Evolutionary conservation across 768 basidiomycete species (phyloP), one percentile per base, ranked within the genome.

Genomic region (Amanita pallidorosea): DNA sequence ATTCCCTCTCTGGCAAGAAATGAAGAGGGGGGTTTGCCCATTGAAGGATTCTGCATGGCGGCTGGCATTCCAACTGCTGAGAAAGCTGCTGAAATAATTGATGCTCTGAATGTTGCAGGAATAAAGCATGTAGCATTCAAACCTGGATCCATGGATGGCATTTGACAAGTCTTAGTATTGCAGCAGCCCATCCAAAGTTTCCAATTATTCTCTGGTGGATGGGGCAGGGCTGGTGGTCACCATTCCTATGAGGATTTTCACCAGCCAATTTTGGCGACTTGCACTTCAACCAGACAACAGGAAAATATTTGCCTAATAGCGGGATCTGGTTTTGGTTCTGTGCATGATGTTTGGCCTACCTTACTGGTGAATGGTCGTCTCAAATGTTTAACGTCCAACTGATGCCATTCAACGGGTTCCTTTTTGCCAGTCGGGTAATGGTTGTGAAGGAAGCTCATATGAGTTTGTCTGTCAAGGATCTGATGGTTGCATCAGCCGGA

Each of bases 181-280:
- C 95, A 25, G 78, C 86, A 34, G 77, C 91, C 48, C 93, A 97
- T 66, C 86, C 95, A 29, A 84, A 91, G 69, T 98, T 90, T 76
- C 95, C 96, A 7, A 83, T 99, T 67, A 94, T 99, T 67, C 72
- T 97, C 55, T 96, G 97, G 63, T 98, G 96, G 96, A 99, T 95
- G 45, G 96, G 96, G 96, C 33, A 91, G 96, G 57, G 96, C 94
- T 17, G 96, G 96, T 55, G 96, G 96, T 45, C 96, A 99, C 60
- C 96, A 98, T 70, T 94, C 90, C 2, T 98, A 83, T 66, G 96
- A 99, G 65, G 96, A 99, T 64, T 94, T 98, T 80, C 95, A 97
- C 61, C 92, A 94, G 65, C 95, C 96, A 1, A 80, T 97, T 58
- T 72, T 98, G 45, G 70, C 84, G 35, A 97, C 94, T 0, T 99